phyloP scores from a whole-genome alignment of 2,329 filamentous ascomycete genomes.

The Pseudodiploospora longispora region DNA sequence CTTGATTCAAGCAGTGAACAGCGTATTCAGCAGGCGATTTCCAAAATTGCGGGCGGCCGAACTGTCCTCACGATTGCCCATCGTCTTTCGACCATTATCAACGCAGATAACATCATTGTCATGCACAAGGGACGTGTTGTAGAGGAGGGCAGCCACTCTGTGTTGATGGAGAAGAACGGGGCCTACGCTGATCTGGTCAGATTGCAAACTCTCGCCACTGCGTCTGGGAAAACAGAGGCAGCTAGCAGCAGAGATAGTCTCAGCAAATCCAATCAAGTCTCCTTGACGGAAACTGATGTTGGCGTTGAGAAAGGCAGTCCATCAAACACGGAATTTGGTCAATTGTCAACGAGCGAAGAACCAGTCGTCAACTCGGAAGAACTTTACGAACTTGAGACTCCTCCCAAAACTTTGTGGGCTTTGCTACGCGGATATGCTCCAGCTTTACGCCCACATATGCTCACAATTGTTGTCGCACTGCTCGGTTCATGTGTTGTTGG shows the following conservation, averaged over 20 bases:
- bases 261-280: not conserved
- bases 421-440: slow-evolving; percentile 2
- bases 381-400: too few species aligned
- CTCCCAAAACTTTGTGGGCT: not conserved
- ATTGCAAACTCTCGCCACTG: slow-evolving; percentile 11
- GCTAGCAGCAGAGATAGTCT: not conserved
- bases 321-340: too few species aligned
- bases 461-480: slow-evolving; percentile 27
- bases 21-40: slow-evolving; percentile 36
- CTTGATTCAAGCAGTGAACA: slow-evolving; percentile 29
- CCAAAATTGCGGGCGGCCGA: slow-evolving; percentile 28
- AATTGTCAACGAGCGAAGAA: too few species aligned
- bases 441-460: slow-evolving; percentile 7
- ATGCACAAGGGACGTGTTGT: slow-evolving; percentile 50
- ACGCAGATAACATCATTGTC: slow-evolving; percentile 59
- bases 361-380: too few species aligned
- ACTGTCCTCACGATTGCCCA: slow-evolving; percentile 63
- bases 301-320: too few species aligned
- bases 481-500: slow-evolving; percentile 39
- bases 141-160: slow-evolving; percentile 54
- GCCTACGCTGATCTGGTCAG: slow-evolving; percentile 41
- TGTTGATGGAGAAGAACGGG: slow-evolving; percentile 42
- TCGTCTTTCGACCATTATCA: slow-evolving; percentile 49
- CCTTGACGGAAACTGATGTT: not conserved
- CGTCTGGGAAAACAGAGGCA: not conserved